Conservation (phyloP, 2,329 filamentous ascomycete species). For the Kalmusia sp. region DNA sequence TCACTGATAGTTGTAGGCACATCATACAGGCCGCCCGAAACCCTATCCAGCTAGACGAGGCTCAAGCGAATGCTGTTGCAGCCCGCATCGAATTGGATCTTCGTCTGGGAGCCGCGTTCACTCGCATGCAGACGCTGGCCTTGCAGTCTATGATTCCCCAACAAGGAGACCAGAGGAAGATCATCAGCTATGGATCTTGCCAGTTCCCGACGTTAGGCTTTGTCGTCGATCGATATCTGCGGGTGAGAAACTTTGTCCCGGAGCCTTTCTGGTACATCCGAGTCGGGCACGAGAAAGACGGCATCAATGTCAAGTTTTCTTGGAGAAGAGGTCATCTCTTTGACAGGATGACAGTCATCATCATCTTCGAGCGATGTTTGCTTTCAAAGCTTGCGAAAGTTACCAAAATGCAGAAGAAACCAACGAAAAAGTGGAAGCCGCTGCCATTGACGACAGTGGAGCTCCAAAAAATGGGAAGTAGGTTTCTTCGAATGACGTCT, state of each 20-base stretch:
- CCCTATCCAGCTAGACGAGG: slow-evolving; percentile 80
- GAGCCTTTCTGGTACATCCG: slow-evolving; percentile 95
- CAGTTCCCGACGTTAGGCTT: slow-evolving; percentile 98
- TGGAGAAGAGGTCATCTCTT: slow-evolving; percentile 88
- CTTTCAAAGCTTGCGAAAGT: slow-evolving; percentile 78
- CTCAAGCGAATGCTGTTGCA: slow-evolving; percentile 84
- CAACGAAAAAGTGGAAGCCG: slow-evolving; percentile 92
- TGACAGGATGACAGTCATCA: slow-evolving; percentile 79
- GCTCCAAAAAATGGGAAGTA: slow-evolving; percentile 92
- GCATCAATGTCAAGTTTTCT: slow-evolving; percentile 80
- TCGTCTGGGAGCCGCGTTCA: slow-evolving; percentile 89
- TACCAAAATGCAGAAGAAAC: slow-evolving; percentile 85
- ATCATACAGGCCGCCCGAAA: slow-evolving; percentile 82
- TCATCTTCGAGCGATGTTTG: slow-evolving; percentile 88
- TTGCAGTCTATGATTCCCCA: slow-evolving; percentile 73
- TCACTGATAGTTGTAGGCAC: slow-evolving; percentile 64
- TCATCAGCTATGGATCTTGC: slow-evolving; percentile 92
- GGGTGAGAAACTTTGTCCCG: slow-evolving; percentile 90
- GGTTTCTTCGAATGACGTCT: slow-evolving; percentile 88
- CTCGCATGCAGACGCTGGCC: slow-evolving; percentile 81
- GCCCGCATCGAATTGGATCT: slow-evolving; percentile 92
- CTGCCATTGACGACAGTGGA: slow-evolving; percentile 94
- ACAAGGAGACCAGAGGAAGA: slow-evolving; percentile 64
- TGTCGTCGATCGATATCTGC: slow-evolving; percentile 94
- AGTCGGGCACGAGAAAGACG: slow-evolving; percentile 77